A percentile compares a stretch with the other conserved stretches of the same genome.
Conservation (phyloP, 1,139 yeast species). For the Protomyces lactucae-debilis region DNA sequence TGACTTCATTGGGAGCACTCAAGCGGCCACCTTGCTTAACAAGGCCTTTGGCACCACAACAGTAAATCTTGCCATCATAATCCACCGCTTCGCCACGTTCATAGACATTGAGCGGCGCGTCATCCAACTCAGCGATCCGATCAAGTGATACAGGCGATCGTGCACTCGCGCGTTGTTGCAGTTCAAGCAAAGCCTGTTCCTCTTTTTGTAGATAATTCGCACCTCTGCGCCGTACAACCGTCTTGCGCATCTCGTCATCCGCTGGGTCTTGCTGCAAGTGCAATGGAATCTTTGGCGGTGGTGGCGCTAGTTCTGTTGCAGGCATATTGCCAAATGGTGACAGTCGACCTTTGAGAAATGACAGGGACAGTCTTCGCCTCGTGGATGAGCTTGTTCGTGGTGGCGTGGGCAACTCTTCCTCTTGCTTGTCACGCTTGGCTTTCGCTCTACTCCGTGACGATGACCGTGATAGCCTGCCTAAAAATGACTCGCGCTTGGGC, state of each 20-base stretch:
- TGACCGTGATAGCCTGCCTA: slow-evolving; percentile 14
- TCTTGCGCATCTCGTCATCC: slow-evolving; percentile 19
- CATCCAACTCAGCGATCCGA: neutral
- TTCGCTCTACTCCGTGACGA: slow-evolving; percentile 1
- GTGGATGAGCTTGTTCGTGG: neutral
- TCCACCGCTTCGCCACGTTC: slow-evolving; percentile 52
- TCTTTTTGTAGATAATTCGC: slow-evolving; percentile 3
- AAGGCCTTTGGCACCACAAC: slow-evolving; percentile 40
- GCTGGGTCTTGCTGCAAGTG: neutral
- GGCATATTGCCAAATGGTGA: slow-evolving; percentile 18
- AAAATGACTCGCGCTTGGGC: neutral
- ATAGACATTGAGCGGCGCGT: slow-evolving; percentile 42
- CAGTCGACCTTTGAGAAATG: slow-evolving; percentile 18
- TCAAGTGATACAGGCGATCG: slow-evolving; percentile 1
- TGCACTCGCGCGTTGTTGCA: slow-evolving; percentile 8
- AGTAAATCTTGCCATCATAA: slow-evolving; percentile 42
- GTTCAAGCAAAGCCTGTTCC: slow-evolving; percentile 1
- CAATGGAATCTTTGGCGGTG: neutral
- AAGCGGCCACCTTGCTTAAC: slow-evolving; percentile 44
- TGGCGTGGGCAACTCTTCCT: neutral
- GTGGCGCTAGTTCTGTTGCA: neutral
- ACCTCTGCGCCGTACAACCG: slow-evolving; percentile 4
- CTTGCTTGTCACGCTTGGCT: slow-evolving; percentile 1
- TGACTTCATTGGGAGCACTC: slow-evolving; percentile 39
- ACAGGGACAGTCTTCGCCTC: slow-evolving; percentile 1